Base-by-base conservation (phyloP, 352 stramenopile species). In the Phytopythium delawarense region DNA sequence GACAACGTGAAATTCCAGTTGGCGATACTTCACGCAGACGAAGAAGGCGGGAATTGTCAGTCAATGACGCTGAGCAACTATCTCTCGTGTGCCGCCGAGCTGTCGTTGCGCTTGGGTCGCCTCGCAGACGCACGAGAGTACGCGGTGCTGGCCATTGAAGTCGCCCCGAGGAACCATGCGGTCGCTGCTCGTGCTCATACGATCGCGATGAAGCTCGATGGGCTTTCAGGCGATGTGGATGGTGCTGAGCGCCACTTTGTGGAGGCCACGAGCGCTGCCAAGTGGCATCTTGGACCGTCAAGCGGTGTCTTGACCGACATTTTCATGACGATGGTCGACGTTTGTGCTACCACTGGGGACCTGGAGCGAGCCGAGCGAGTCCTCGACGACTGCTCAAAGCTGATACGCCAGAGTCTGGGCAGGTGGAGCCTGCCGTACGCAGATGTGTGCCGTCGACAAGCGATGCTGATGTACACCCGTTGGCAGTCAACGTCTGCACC, bases 251-350 rank as follows among this genome's bases (percentile, higher is more conserved):
- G 56, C 23, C 59, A 68, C 16, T 88, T 81, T 54, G 4, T 28
- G 1, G 57, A 69, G 4, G 78, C 75, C 4, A n/a, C 84, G 11
- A 66, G 67, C 13, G 57, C 62, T 25, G 69, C 68, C 8, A 65
- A 71, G n/a, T 83, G 75, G 69, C 70, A 78, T 34, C 66, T 92
- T 15, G 80, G 80, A 5, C 28, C 30, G 0, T 30, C 45, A 0
- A 78, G 89, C 55, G 66, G 71, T 16, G 28, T 81, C 16, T 28
- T 88, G 12, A 71, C 74, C 20, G 71, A 81, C 23, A 77, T 70
- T 0, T 76, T 79, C 54, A 69, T 80, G 63, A 67, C 69, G 13
- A 85, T 88, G 78, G 63, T 70, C 1, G 74, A 81, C 35, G 83
- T 87, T 21, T 56, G 72, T 6, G 15, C 39, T 3, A 54, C 69